Evolutionary conservation across 2,329 filamentous ascomycete genomes (phyloP).

Genomic region (Sordariomycetes sp.): DNA sequence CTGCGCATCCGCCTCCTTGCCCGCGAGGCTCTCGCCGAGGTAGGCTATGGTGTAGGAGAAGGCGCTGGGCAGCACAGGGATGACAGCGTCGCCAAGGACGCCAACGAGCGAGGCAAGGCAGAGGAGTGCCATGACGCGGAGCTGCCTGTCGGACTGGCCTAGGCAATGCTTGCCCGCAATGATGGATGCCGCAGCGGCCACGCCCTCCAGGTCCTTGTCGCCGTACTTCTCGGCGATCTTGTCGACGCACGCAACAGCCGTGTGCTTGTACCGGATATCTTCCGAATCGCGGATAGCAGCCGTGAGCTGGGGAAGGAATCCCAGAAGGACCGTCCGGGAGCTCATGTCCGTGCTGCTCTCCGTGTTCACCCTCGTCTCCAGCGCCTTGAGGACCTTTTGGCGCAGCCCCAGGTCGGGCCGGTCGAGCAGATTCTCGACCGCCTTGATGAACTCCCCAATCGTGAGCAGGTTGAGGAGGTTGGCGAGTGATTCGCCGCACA

Average conservation of each 20-base stretch:
- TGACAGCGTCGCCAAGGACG: constrained; percentile 74
- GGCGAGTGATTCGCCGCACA: constrained; percentile 61
- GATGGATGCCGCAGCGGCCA: constrained; percentile 63
- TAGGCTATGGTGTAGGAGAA: constrained; percentile 64
- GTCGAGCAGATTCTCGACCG: constrained; percentile 71
- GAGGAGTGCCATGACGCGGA: constrained; percentile 75
- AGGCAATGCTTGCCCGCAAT: constrained; percentile 70
- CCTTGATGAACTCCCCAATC: constrained; percentile 79
- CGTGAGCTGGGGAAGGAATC: constrained; percentile 71
- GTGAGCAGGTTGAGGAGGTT: constrained; percentile 78
- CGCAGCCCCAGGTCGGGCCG: constrained; percentile 65
- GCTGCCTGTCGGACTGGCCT: constrained; percentile 58
- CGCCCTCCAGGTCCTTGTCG: constrained; percentile 73
- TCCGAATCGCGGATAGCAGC: constrained; percentile 62
- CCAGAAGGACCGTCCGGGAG: constrained; percentile 61
- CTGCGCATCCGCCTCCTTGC: constrained; percentile 42
- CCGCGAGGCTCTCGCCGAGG: constrained; percentile 50
- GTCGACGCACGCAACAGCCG: constrained; percentile 81
- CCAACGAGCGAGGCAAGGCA: constrained; percentile 85
- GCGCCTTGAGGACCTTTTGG: constrained; percentile 67
- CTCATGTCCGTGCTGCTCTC: constrained; percentile 58
- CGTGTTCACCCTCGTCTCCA: constrained; percentile 68
- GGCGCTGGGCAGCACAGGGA: constrained; percentile 69
- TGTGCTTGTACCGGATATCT: constrained; percentile 69
- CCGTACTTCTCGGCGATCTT: constrained; percentile 92